phyloP scores from a whole-genome alignment of 106 monocot genomes.

The Acanthochlamys bracteata region DNA sequence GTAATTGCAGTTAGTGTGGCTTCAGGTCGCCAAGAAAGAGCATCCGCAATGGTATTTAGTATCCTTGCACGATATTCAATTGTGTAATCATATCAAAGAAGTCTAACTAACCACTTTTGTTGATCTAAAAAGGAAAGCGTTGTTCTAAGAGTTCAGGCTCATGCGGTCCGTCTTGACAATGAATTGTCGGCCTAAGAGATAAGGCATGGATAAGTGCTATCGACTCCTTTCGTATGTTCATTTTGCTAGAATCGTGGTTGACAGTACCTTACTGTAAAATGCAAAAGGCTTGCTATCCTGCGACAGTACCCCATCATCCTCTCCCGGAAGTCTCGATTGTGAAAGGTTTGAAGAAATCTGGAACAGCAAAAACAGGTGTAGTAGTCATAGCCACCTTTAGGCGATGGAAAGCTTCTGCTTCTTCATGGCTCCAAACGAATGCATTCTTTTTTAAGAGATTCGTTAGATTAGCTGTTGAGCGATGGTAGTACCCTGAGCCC shows the following conservation, averaged over 20 bases:
- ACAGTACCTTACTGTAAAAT: slow-evolving; percentile 2
- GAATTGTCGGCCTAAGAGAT: not conserved
- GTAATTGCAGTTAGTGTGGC: not conserved
- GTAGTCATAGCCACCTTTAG: not conserved
- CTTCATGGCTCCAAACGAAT: not conserved
- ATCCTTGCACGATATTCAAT: not conserved
- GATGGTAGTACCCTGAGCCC: not conserved
- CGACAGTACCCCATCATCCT: not conserved
- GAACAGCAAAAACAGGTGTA: not conserved
- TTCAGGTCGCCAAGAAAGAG: not conserved
- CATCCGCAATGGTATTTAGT: not conserved
- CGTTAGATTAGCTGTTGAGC: not conserved
- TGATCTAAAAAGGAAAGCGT: not conserved
- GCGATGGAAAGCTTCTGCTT: not conserved
- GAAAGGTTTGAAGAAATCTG: not conserved
- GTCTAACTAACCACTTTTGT: not conserved
- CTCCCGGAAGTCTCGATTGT: not conserved
- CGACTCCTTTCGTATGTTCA: not conserved
- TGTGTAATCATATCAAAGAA: not conserved
- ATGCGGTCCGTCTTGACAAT: not conserved
- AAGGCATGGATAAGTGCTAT: not conserved
- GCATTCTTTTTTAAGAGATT: not conserved
- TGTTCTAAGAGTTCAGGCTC: not conserved
- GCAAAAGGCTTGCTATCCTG: not conserved
- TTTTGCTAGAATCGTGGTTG: not conserved